phyloP scores from a whole-genome alignment of 805 yeast species.

The Monosporozyma aerobia region DNA sequence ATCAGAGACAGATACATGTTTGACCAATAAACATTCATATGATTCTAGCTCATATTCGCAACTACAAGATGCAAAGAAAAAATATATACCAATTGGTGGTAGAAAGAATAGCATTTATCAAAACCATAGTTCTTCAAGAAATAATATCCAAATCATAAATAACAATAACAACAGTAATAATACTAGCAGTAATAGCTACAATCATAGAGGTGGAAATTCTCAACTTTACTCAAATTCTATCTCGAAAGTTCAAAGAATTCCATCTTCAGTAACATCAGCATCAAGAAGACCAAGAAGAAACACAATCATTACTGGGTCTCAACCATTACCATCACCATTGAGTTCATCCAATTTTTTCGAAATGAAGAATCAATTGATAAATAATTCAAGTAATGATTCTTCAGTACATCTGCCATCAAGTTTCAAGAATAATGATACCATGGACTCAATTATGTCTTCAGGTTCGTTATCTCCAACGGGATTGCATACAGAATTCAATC shows the following conservation, averaged over 20 bases:
- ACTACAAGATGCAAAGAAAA: not conserved
- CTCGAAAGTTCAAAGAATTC: slow-evolving; percentile 10
- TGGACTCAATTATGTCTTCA: slow-evolving; percentile 2
- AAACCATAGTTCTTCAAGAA: not conserved
- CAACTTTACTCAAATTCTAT: slow-evolving; percentile 1
- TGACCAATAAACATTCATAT: not conserved
- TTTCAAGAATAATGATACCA: not conserved
- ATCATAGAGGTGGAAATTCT: not conserved
- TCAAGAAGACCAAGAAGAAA: slow-evolving; percentile 51
- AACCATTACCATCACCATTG: slow-evolving; percentile 85
- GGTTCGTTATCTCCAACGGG: not conserved
- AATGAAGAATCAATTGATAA: slow-evolving; percentile 24
- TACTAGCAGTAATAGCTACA: not conserved
- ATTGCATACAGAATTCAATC: not conserved
- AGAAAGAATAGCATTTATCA: not conserved
- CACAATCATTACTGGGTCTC: slow-evolving; percentile 80
- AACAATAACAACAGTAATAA: not conserved
- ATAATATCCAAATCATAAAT: not conserved
- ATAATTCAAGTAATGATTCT: slow-evolving; percentile 7
- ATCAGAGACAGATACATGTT: slow-evolving; percentile 6
- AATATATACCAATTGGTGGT: not conserved
- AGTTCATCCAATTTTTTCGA: slow-evolving; percentile 39
- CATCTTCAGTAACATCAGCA: slow-evolving; percentile 5
- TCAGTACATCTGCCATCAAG: slow-evolving; percentile 4
- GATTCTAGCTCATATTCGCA: not conserved